A percentile compares a stretch with the other conserved stretches of the same genome.
Conservation (phyloP, 805 yeast species). For the Cyberlindnera euphorbiiphila region DNA sequence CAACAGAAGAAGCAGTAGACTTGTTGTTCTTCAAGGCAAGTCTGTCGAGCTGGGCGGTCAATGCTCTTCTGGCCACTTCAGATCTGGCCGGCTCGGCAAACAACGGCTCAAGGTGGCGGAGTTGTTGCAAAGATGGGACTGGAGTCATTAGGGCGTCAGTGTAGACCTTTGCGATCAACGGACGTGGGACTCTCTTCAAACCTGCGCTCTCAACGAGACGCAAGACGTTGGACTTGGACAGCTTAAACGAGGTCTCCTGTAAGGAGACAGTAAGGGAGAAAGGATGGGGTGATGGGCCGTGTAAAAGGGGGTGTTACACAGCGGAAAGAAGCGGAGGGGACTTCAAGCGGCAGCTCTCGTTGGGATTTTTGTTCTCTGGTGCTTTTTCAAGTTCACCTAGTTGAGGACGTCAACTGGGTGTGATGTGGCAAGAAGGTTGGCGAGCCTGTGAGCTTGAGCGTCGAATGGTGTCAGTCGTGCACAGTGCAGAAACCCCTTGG, state of each 20-base stretch:
- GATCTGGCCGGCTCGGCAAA: constrained; percentile 15
- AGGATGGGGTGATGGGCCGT: not conserved
- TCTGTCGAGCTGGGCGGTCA: constrained; percentile 9
- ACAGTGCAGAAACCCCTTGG: constrained; percentile 3
- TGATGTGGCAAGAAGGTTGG: not conserved
- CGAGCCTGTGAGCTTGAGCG: not conserved
- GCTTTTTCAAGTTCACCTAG: not conserved
- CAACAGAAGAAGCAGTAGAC: no score
- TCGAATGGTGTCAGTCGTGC: constrained; percentile 7
- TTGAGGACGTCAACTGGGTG: constrained; percentile 11
- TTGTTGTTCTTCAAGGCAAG: no score
- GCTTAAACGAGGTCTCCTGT: constrained; percentile 4
- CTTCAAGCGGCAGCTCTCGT: constrained; percentile 55
- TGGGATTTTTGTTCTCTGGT: no score
- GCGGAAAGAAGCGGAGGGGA: constrained; percentile 8
- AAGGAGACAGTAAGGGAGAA: not conserved
- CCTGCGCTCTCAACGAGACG: constrained; percentile 26
- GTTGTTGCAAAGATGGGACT: constrained; percentile 12
- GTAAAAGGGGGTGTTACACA: constrained; percentile 8
- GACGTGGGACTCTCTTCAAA: constrained; percentile 15
- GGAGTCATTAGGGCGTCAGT: constrained; percentile 15
- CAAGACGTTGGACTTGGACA: constrained; percentile 23
- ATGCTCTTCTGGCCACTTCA: constrained; percentile 10
- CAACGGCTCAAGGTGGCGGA: constrained; percentile 7
- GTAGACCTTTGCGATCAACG: constrained; percentile 8